These are phyloP conservation scores for Mycena rebaudengoi DNA, from an alignment of 768 basidiomycete species.

Conservation along the genomic window DNA sequence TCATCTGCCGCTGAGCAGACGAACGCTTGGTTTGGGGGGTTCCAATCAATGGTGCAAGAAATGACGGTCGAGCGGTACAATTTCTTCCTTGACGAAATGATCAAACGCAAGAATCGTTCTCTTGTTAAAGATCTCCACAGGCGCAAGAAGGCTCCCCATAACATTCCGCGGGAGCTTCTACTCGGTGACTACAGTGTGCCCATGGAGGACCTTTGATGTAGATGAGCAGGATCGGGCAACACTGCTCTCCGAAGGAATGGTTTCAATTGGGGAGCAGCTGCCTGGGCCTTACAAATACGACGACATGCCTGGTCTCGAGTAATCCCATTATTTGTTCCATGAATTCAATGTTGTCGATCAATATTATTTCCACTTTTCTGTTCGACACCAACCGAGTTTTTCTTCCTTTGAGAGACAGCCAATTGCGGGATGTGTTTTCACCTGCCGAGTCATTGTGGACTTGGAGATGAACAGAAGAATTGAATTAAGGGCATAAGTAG, in stretches of 20 bases:
- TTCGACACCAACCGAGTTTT: no score
- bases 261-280: not conserved
- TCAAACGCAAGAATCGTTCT: constrained; percentile 32
- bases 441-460: not conserved
- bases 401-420: not conserved
- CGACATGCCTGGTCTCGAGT: not conserved
- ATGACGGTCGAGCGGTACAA: constrained; percentile 38
- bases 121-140: constrained; percentile 14
- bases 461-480: not conserved
- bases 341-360: no score
- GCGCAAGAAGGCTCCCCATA: not conserved
- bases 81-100: constrained; percentile 50
- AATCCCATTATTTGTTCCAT: not conserved
- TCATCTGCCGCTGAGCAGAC: constrained; percentile 43
- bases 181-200: not conserved
- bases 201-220: no score
- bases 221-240: not conserved
- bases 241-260: not conserved
- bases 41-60: constrained; percentile 38
- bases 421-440: not conserved
- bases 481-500: not conserved
- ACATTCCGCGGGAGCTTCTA: not conserved
- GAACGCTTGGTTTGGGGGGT: constrained; percentile 47
- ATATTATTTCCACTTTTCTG: not conserved
- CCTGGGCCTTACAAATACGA: not conserved